These are phyloP conservation scores for Exophiala xenobiotica DNA, from an alignment of 2,329 filamentous ascomycete species.

Conservation along the genomic window DNA sequence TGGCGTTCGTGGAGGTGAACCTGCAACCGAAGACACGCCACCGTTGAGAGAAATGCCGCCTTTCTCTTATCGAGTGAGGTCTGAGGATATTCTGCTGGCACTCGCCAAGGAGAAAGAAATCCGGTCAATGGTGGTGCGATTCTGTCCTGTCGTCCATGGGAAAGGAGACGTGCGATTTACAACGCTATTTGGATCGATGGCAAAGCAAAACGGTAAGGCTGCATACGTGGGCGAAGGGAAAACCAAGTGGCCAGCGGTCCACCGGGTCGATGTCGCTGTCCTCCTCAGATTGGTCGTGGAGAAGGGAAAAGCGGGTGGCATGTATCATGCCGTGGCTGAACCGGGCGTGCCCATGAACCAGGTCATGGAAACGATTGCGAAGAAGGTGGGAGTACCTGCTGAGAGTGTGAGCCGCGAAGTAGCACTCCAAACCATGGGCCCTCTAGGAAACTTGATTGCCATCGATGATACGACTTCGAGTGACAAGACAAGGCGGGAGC, in stretches of 20 bases:
- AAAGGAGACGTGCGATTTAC: slow-evolving; percentile 36
- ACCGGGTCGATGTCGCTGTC: slow-evolving; percentile 40
- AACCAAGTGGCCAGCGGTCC: slow-evolving; percentile 39
- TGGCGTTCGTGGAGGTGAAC: slow-evolving; percentile 28
- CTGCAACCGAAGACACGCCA: slow-evolving; percentile 34
- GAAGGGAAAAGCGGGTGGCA: slow-evolving; percentile 36
- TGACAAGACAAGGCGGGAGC: slow-evolving; percentile 36
- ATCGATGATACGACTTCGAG: slow-evolving; percentile 38
- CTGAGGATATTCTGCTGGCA: slow-evolving; percentile 31
- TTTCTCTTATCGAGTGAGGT: slow-evolving; percentile 26
- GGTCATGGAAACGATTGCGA: slow-evolving; percentile 38
- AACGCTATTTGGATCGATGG: slow-evolving; percentile 30
- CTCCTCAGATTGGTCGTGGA: slow-evolving; percentile 40
- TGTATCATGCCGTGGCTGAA: slow-evolving; percentile 40
- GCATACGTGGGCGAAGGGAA: slow-evolving; percentile 39
- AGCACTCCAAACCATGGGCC: slow-evolving; percentile 34
- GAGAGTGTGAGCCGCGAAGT: slow-evolving; percentile 32
- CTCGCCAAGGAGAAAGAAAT: slow-evolving; percentile 34
- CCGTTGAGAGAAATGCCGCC: slow-evolving; percentile 9
- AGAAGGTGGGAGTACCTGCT: slow-evolving; percentile 36
- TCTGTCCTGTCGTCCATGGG: slow-evolving; percentile 42
- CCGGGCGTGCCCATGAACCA: slow-evolving; percentile 38
- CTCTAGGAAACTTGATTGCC: slow-evolving; percentile 29
- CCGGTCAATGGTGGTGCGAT: slow-evolving; percentile 37
- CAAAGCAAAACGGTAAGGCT: slow-evolving; percentile 33